Conservation (phyloP, 441 rosid genomes). For the Francoa sonchifolia region DNA sequence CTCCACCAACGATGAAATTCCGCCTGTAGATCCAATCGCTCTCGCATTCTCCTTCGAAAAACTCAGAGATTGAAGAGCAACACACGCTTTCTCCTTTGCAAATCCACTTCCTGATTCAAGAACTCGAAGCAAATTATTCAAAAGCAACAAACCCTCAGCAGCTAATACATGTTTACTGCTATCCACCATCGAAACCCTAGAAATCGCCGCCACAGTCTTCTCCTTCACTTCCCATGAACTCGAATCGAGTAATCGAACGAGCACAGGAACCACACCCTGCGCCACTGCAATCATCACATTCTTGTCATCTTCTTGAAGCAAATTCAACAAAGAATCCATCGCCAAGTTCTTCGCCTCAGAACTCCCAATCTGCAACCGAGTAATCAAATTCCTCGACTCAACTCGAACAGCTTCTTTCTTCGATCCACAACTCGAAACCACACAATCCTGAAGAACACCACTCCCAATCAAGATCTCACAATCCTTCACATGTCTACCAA, state of each 20-base stretch:
- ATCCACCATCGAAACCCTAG: slow-evolving; percentile 64
- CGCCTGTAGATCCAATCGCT: slow-evolving; percentile 78
- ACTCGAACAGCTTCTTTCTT: slow-evolving; percentile 57
- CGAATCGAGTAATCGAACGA: slow-evolving; percentile 63
- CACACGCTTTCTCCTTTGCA: slow-evolving; percentile 64
- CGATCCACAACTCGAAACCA: slow-evolving; percentile 18
- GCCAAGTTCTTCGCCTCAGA: slow-evolving; percentile 58
- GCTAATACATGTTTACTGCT: slow-evolving; percentile 62
- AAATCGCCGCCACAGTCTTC: slow-evolving; percentile 53
- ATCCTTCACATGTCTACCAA: slow-evolving; percentile 62
- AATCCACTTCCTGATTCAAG: slow-evolving; percentile 74
- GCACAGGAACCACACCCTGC: slow-evolving; percentile 77
- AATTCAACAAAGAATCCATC: slow-evolving; percentile 43
- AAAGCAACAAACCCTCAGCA: slow-evolving; percentile 61
- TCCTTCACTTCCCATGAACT: slow-evolving; percentile 52
- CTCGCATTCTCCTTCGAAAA: slow-evolving; percentile 66
- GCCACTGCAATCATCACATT: slow-evolving; percentile 81
- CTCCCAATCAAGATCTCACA: slow-evolving; percentile 50
- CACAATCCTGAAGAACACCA: slow-evolving; percentile 36
- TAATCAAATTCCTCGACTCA: slow-evolving; percentile 52
- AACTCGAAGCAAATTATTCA: slow-evolving; percentile 66
- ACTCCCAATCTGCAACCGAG: slow-evolving; percentile 70
- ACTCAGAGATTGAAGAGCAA: slow-evolving; percentile 52
- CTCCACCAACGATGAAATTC: slow-evolving; percentile 64
- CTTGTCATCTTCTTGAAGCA: slow-evolving; percentile 62